Evolutionary conservation across 441 rosid species (phyloP).

Genomic region (Populus trichocarpa): DNA sequence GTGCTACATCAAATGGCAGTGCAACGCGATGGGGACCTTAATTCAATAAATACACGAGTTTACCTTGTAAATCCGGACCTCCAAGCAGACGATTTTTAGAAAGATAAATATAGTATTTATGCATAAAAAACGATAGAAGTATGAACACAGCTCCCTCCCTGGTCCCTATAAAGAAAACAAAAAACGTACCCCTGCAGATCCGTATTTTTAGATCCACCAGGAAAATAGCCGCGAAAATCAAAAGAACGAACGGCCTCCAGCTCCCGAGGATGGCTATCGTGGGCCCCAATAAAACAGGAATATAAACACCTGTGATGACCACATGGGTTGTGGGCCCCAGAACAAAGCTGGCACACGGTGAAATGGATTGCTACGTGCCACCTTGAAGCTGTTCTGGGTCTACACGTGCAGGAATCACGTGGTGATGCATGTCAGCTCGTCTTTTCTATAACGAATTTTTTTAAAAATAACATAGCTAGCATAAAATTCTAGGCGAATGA

Average conservation of each 20-base stretch:
- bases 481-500: too few relatives aligned
- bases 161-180: not conserved
- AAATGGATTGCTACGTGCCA: not conserved
- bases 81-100: not conserved
- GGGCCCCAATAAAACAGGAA: not conserved
- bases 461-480: too few relatives aligned
- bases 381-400: not conserved
- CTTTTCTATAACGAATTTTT: not conserved
- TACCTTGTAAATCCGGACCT: not conserved
- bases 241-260: not conserved
- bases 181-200: not conserved
- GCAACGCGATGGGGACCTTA: not conserved
- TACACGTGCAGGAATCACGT: not conserved
- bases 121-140: too few relatives aligned
- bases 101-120: too few relatives aligned
- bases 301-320: not conserved
- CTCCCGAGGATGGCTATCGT: not conserved
- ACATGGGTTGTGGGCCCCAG: slow-evolving; percentile 3
- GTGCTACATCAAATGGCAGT: too few relatives aligned
- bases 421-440: not conserved
- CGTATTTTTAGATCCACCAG: not conserved
- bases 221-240: not conserved
- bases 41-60: not conserved
- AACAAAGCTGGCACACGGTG: not conserved
- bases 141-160: too few relatives aligned